Evolutionary conservation across 805 yeast genomes (phyloP), one percentile per base, ranked within the genome.

Genomic region (Candida germanica): DNA sequence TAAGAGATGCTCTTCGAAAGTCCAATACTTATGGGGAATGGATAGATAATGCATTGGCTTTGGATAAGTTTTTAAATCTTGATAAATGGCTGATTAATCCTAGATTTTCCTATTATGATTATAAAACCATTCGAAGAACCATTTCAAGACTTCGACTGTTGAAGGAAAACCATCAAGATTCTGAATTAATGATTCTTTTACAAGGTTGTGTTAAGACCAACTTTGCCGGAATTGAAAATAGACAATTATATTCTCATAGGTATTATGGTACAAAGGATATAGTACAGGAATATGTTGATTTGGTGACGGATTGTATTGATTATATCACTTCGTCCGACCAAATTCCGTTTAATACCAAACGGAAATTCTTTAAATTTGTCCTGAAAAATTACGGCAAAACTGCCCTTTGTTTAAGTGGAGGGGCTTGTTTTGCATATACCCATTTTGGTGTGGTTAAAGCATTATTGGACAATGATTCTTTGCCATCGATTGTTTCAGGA

Each of bases 361-460:
- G 69, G 14, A 53, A 59, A 5, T 71, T 83, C 40, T 81, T 84
- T 61, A 68, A 71, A 34, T 69, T 72, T 7, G 66, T 80, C 18
- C 72, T 71, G 56, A 74, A 75, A 50, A 82, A 82, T 52, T 80
- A 74, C 52, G 94, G 94, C 6, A 75, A 74, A 40, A 68, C 87
- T 0, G 88, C 91, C 0, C 60, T 84, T 11, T 79, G 87, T 44
- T 64, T 84, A 18, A 75, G 83, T 38, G 93, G 94, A 3, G 94
- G 93, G 16, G 94, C 88, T 1, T 75, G 84, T 20, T 85, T 84
- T 55, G 77, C 89, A 1, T 80, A 82, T 47, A 77, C 80, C 21
- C 94, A 84, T 56, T 80, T 83, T 58, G 94, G 94, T 2, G 75
- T 84, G 3, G 70, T 83, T 18, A 80, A 79, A 44, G 89, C 88